Percentiles rank a stretch among this genome's conserved stretches.
These are phyloP conservation scores for Shiraia bambusicola DNA, from an alignment of 2,329 filamentous ascomycete species.

Conservation along the genomic window DNA sequence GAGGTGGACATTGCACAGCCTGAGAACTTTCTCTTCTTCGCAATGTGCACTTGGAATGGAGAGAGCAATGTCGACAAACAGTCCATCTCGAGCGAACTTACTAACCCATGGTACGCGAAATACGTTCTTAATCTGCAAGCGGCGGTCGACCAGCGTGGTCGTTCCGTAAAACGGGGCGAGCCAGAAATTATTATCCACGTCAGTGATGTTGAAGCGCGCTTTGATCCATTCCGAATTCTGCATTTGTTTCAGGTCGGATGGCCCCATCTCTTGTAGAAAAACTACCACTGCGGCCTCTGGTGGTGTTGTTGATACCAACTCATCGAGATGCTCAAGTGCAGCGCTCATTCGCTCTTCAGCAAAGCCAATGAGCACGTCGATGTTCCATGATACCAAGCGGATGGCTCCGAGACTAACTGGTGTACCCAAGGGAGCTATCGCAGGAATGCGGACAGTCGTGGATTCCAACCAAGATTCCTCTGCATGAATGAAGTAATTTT, in stretches of 20 bases:
- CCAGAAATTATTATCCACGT: constrained; percentile 50
- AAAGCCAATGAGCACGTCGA: constrained; percentile 48
- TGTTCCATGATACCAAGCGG: constrained; percentile 52
- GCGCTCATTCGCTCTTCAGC: constrained; percentile 45
- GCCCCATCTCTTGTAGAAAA: constrained; percentile 57
- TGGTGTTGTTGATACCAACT: constrained; percentile 23
- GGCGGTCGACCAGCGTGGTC: constrained; percentile 53
- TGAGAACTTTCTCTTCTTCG: constrained; percentile 32
- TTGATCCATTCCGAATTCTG: constrained; percentile 51
- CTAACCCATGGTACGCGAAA: constrained; percentile 57
- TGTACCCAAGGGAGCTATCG: background rate
- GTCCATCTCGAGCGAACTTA: constrained; percentile 55
- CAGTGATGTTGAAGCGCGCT: constrained; percentile 52
- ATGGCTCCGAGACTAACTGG: constrained; percentile 11
- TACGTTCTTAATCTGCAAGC: constrained; percentile 47
- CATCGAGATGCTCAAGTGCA: constrained; percentile 45
- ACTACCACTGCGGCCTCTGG: constrained; percentile 43
- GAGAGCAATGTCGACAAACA: constrained; percentile 56
- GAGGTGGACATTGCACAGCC: constrained; percentile 60
- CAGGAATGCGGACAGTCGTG: background rate
- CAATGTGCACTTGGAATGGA: constrained; percentile 1
- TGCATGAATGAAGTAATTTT: constrained; percentile 6
- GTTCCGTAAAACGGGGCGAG: constrained; percentile 54
- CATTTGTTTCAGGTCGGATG: constrained; percentile 50
- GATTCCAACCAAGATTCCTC: constrained; percentile 2